Conservation (phyloP, 306 rosid species). For the Rosa rugosa region DNA sequence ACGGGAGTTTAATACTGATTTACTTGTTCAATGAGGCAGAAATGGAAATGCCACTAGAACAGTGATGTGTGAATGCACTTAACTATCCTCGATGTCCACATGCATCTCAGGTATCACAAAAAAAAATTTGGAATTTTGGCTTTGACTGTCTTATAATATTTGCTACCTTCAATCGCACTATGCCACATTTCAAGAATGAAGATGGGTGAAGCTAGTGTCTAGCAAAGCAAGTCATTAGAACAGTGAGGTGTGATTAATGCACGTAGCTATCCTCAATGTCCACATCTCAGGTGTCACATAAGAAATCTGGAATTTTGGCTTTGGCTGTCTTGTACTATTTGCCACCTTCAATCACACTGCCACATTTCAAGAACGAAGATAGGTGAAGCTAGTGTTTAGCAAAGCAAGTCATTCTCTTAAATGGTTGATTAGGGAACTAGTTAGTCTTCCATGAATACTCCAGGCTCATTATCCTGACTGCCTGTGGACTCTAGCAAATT, state of each 20-base stretch:
- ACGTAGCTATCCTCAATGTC: constrained; percentile 12
- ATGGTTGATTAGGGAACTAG: not conserved
- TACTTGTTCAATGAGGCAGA: not conserved
- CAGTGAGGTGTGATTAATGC: constrained; percentile 29
- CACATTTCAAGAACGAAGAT: constrained; percentile 4
- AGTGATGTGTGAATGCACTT: constrained; percentile 30
- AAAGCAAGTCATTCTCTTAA: not conserved
- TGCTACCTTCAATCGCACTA: constrained; percentile 5
- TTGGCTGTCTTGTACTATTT: constrained; percentile 36
- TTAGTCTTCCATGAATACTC: not conserved
- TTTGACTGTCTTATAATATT: constrained; percentile 35
- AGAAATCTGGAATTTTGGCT: constrained; percentile 39
- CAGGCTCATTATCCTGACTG: not conserved
- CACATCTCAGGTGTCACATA: constrained; percentile 9
- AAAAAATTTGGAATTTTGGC: constrained; percentile 38
- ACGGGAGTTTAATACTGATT: not conserved
- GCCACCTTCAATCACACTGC: constrained; percentile 8
- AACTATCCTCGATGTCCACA: constrained; percentile 20
- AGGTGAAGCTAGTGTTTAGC: not conserved
- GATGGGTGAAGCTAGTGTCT: not conserved
- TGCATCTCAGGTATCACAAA: not conserved
- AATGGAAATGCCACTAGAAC: not conserved
- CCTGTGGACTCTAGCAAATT: not conserved
- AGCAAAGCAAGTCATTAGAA: not conserved
- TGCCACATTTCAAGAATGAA: constrained; percentile 9